Base-by-base conservation (phyloP, 1,284 basidiomycete species). In the Rhodofomes roseus region DNA sequence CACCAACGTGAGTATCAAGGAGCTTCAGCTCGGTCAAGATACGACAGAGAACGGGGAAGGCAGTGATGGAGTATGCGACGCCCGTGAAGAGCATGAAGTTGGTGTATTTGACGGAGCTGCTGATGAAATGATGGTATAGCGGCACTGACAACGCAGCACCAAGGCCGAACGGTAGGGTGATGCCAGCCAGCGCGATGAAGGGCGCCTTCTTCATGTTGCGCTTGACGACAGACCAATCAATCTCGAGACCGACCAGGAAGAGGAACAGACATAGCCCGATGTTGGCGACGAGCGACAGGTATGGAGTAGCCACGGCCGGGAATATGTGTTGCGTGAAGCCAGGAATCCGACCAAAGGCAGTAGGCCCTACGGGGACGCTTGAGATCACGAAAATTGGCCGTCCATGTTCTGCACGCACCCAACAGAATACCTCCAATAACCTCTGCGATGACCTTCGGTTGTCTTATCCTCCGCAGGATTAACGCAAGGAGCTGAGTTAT, bases 31-130 rank as follows among this genome's bases (percentile, higher is more conserved):
- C 87, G 0, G 89, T 89, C 54, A 95, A 77, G 65, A 95, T 93
- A 54, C 96, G 89, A 72, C 96, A 98, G 4, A 98, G 82, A 4
- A 99, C 96, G 0, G 90, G 92, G 72, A 96, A 96, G 0, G 95
- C 95, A 0, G 95, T 98, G 73, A 98, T 98, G 2, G 90, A 89
- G 76, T 89, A 94, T 0, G 95, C 89, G 18, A 96, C 93, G 53
- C 94, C 93, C 43, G 93, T 87, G 74, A 98, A 98, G 44, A 99
- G 86, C 81, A 98, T 85, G 74, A 98, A 98, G 71, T 97, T 84
- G 1, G 92, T 89, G 72, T 92, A 80, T 46, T 86, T 76, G 59
- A 90, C 83, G 48, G 73, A 76, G 0, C 73, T 68, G 65, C 87
- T 81, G 68, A 96, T 89, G 74, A 96, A 96, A 3, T 82, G 70